Evolutionary conservation across 2,329 filamentous ascomycete species (phyloP), one percentile per base, ranked within the genome.

Genomic region (Corinectria fuckeliana): DNA sequence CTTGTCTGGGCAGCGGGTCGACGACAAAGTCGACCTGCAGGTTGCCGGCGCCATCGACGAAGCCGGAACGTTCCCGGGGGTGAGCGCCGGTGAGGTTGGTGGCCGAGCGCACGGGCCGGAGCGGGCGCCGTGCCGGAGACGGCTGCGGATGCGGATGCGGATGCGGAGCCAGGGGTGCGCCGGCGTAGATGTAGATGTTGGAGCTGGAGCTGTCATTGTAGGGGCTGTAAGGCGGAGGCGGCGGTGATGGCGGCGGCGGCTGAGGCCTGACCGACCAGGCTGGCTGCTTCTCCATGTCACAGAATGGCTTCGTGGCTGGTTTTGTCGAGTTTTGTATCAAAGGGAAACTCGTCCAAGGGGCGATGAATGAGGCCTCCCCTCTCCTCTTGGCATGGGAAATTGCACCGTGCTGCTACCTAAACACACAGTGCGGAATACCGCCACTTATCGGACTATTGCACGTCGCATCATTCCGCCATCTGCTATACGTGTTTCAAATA

Each of bases 21-120:
- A 71, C 69, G 18, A 71, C 64, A 53, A 71, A 71, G 18, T 61
- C 60, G 8, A 71, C 69, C 5, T 56, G 67, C 6, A 66, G 47
- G 13, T 55, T 62, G 0, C 67, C 68, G 3, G 56, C 32, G 0
- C 58, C 56, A 10, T 71, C 69, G 2, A 62, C 16, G 5, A 71
- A 52, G 1, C 69, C 69, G 0, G 67, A 62, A 20, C 65, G 57
- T 30, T 69, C 64, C 5, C 61, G 67, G 23, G 58, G 58, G 28
- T 67, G 69, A 20, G 67, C 65, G 9, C 69, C 63, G 10, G 58
- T 60, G 49, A 69, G 64, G 30, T 69, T 66, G 21, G 70, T 66
- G 20, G 71, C 63, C 47, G 69, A 67, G 7, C 68, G 69, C 23
- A 64, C 65, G 13, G 68, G 65, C 28, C 71, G 59, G 7, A 67